Conservation (phyloP, 306 rosid genomes). For the Senna tora region DNA sequence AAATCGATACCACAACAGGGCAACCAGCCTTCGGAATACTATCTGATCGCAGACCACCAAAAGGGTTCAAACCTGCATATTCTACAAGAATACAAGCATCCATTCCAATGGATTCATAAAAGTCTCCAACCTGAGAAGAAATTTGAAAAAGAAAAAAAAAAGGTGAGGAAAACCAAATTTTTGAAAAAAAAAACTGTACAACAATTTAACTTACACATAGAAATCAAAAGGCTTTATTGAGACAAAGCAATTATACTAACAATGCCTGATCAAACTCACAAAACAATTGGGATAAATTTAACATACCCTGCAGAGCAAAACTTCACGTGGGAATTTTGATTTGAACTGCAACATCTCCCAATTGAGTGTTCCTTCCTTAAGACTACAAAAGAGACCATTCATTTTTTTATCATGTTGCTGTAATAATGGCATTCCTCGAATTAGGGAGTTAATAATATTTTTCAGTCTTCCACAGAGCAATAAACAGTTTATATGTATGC, state of each 20-base stretch:
- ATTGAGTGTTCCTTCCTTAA: constrained; percentile 92
- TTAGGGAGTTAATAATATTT: not conserved
- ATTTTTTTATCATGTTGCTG: constrained; percentile 21
- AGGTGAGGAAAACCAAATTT: not conserved
- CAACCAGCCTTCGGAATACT: constrained; percentile 93
- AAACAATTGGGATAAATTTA: constrained; percentile 9
- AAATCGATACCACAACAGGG: constrained; percentile 79
- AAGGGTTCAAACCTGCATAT: constrained; percentile 92
- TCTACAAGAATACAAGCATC: constrained; percentile 95
- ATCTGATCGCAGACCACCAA: constrained; percentile 85
- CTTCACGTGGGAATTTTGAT: constrained; percentile 88
- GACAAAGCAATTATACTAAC: constrained; percentile 18
- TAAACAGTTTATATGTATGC: constrained; percentile 8
- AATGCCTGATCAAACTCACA: constrained; percentile 25
- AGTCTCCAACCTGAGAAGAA: constrained; percentile 82
- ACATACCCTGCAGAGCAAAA: constrained; percentile 91
- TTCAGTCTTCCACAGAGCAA: constrained; percentile 19
- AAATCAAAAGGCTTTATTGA: constrained; percentile 21
- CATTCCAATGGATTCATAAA: constrained; percentile 88
- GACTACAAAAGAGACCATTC: constrained; percentile 49
- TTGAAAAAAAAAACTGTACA: not conserved
- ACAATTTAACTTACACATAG: not conserved
- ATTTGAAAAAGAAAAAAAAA: not conserved
- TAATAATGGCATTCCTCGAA: constrained; percentile 3
- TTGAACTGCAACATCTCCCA: constrained; percentile 89